Evolutionary conservation across 371 early-diverging fungal genomes (phyloP), one percentile per base, ranked within the genome.

Genomic region (Actinomucor elegans): DNA sequence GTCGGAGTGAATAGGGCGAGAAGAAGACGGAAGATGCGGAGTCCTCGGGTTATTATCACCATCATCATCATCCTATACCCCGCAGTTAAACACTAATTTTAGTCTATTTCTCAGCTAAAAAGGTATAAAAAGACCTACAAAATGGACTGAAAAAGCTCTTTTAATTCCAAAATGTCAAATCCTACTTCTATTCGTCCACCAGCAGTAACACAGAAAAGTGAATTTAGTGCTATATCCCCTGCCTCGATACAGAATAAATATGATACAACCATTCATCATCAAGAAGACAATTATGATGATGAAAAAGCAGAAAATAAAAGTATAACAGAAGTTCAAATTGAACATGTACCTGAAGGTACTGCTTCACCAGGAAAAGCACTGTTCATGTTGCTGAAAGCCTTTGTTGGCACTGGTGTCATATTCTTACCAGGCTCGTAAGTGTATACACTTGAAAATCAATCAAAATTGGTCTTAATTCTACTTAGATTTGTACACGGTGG

Each of bases 341-440:
- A 61, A 10, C 56, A 61, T 42, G 61, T 55, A 3, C 53, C 55
- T 17, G 64, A 72, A 21, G 64, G 77, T 20, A 78, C 81, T 11
- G 77, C 86, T 8, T 77, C 81, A 1, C 68, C 71, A 3, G 69
- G 70, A 41, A 89, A 87, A 64, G 86, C 86, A 9, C 77, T 85
- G 47, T 85, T 89, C 58, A 69, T 90, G 77, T 65, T 88, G 14
- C 59, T 87, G 48, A 90, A 90, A 64, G 83, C 88, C 0, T 89
- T 88, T 62, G 80, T 89, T 40, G 90, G 88, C 29, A 88, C 86
- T 3, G 88, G 88, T 27, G 64, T 82, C 31, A 53, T 83, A 7
- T 83, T 83, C 54, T 52, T 81, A 17, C 90, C 90, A n/a, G 85
- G 77, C 43, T 85, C 87, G 29, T 88, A 55, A 61, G 61, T 52